Percentiles rank a stretch among this genome's conserved stretches.
Evolutionary conservation across 1,284 basidiomycete genomes (phyloP).

Genomic region (Athelia psychrophila): DNA sequence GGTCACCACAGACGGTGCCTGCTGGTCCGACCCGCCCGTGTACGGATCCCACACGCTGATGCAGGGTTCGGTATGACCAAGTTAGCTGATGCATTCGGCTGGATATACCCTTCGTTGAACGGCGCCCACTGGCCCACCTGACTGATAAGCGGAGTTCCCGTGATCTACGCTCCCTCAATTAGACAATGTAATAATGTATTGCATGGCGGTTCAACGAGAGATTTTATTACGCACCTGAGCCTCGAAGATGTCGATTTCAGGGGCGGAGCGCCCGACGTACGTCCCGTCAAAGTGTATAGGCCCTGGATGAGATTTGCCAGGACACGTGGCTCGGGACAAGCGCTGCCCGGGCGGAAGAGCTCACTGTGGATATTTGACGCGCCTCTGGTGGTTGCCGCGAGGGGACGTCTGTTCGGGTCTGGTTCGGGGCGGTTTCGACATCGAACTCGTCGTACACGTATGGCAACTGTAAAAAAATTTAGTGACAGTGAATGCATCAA

Average conservation of each 20-base stretch:
- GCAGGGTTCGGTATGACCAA: constrained; percentile 37
- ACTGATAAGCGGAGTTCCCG: constrained; percentile 3
- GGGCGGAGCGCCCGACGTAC: constrained; percentile 62
- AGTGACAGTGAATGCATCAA: too few relatives aligned
- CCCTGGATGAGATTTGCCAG: constrained; percentile 61
- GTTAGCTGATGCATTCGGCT: constrained; percentile 6
- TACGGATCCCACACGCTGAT: constrained; percentile 49
- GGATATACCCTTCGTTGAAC: constrained; percentile 11
- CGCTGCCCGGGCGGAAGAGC: constrained; percentile 57
- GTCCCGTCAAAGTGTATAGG: constrained; percentile 45
- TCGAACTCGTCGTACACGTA: constrained; percentile 54
- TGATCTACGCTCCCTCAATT: constrained; percentile 23
- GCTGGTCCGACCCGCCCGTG: constrained; percentile 51
- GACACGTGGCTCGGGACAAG: constrained; percentile 65
- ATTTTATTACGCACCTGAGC: constrained; percentile 26
- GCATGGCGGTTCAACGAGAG: not conserved
- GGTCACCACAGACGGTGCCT: constrained; percentile 38
- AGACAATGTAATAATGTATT: not conserved
- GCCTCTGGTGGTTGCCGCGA: constrained; percentile 36
- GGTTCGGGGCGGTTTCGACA: constrained; percentile 56
- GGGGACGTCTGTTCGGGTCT: constrained; percentile 37
- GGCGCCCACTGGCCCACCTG: constrained; percentile 21
- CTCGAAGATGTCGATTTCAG: constrained; percentile 72
- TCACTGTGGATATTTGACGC: constrained; percentile 32
- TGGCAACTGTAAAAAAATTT: constrained; percentile 31